Percentiles rank a stretch among this genome's conserved stretches.
Conservation (phyloP, 2,329 filamentous ascomycete species). For the Aspergillus sp. region DNA sequence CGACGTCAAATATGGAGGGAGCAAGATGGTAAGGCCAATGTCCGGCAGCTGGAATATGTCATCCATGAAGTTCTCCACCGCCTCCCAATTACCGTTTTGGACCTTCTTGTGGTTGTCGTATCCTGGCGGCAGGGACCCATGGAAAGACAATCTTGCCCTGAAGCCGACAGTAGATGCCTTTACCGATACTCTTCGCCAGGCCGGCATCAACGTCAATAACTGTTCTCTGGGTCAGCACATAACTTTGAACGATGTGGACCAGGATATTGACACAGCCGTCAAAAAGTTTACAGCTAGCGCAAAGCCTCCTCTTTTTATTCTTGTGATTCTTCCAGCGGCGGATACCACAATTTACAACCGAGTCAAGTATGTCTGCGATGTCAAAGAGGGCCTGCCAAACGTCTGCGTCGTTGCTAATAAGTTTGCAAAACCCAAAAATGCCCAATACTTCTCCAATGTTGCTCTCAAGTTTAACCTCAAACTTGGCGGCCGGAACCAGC, state of each 20-base stretch:
- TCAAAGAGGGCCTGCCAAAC: conserved; percentile 66
- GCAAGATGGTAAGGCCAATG: no score
- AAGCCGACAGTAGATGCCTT: background rate
- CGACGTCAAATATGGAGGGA: no score
- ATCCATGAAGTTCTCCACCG: conserved; percentile 55
- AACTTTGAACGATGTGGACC: no score
- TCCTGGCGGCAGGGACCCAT: conserved; percentile 10
- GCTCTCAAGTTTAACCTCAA: conserved; percentile 82
- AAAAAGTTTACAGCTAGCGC: conserved; percentile 16
- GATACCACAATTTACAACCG: conserved; percentile 60
- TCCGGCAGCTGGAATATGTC: conserved; percentile 69
- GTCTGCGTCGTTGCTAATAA: conserved; percentile 62
- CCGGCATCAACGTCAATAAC: no score
- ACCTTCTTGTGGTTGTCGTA: conserved; percentile 12
- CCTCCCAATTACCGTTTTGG: conserved; percentile 41
- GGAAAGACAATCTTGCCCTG: conserved; percentile 14
- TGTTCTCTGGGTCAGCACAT: no score
- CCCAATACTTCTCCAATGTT: conserved; percentile 66
- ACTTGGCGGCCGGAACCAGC: conserved; percentile 71
- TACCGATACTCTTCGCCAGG: no score
- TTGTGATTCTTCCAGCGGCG: conserved; percentile 59
- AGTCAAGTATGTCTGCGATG: conserved; percentile 69
- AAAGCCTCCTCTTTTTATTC: conserved; percentile 43
- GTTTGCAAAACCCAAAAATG: conserved; percentile 36
- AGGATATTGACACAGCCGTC: conserved; percentile 24